Conservation (phyloP, 257 asterid genomes). For the Scutellaria minor region DNA sequence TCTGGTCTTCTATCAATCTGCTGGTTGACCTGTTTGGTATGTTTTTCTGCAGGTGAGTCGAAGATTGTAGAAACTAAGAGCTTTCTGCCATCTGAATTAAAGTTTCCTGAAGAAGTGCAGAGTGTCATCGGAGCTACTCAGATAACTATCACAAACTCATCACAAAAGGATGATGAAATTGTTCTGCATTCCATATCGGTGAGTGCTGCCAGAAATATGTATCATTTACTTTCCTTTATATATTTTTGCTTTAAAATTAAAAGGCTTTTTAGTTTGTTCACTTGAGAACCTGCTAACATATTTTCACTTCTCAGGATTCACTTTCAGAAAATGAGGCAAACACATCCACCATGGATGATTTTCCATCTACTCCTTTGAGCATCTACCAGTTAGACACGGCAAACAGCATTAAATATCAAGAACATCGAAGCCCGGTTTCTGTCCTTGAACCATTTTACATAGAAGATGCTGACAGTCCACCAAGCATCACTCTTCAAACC, state of each 20-base stretch:
- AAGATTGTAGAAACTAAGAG: slow-evolving; percentile 29
- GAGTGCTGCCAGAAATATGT: slow-evolving; percentile 23
- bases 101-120: slow-evolving; percentile 30
- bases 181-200: slow-evolving; percentile 38
- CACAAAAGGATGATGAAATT: slow-evolving; percentile 36
- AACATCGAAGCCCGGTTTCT: slow-evolving; percentile 80
- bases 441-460: slow-evolving; percentile 68
- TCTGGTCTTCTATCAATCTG: slow-evolving; percentile 7
- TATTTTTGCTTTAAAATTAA: not conserved
- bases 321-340: slow-evolving; percentile 47
- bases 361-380: slow-evolving; percentile 50
- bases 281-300: slow-evolving; percentile 27
- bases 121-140: slow-evolving; percentile 27
- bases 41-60: slow-evolving; percentile 44
- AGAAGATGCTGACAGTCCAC: slow-evolving; percentile 63
- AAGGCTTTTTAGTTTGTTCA: not conserved
- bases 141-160: slow-evolving; percentile 23
- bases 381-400: slow-evolving; percentile 39
- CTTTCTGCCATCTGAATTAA: slow-evolving; percentile 20
- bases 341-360: slow-evolving; percentile 45
- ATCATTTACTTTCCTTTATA: not conserved
- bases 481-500: slow-evolving; percentile 39
- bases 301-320: slow-evolving; percentile 42
- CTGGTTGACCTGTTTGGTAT: slow-evolving; percentile 20
- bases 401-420: slow-evolving; percentile 52